Percentiles rank a stretch among this genome's conserved stretches.
Evolutionary conservation across 768 basidiomycete genomes (phyloP).

Genomic region (Calocybe cyanea): DNA sequence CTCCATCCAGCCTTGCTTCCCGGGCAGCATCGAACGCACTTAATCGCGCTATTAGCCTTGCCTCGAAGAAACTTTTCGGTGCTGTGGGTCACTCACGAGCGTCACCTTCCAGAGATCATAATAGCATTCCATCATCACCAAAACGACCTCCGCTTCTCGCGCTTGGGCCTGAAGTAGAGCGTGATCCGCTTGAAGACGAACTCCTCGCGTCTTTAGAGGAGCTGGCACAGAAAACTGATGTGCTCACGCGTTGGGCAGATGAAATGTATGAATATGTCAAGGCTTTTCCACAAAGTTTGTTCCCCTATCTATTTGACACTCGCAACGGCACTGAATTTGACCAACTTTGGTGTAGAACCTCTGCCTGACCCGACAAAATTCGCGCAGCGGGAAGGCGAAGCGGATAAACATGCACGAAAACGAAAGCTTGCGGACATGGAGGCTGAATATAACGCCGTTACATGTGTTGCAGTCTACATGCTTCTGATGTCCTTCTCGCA

Average conservation of each 20-base stretch:
- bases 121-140: slow-evolving; percentile 48
- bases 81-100: slow-evolving; percentile 33
- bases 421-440: slow-evolving; percentile 74
- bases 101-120: slow-evolving; percentile 34
- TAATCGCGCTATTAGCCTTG: slow-evolving; percentile 73
- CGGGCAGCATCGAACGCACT: slow-evolving; percentile 71
- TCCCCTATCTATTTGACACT: background rate
- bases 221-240: slow-evolving; percentile 93
- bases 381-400: slow-evolving; percentile 63
- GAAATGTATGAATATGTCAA: slow-evolving; percentile 91
- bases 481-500: slow-evolving; percentile 90
- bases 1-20: slow-evolving; percentile 56
- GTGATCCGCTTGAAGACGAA: slow-evolving; percentile 77
- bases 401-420: slow-evolving; percentile 62
- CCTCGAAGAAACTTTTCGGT: slow-evolving; percentile 80
- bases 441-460: slow-evolving; percentile 79
- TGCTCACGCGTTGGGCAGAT: slow-evolving; percentile 91
- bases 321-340: too few relatives aligned
- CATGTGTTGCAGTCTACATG: slow-evolving; percentile 86
- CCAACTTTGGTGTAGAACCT: slow-evolving; percentile 49
- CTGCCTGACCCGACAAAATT: slow-evolving; percentile 80
- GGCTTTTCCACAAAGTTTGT: slow-evolving; percentile 77
- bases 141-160: slow-evolving; percentile 53
- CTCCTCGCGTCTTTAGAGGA: slow-evolving; percentile 82
- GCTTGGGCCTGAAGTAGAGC: slow-evolving; percentile 38